Evolutionary conservation across 345 rosid species (phyloP), one percentile per base, ranked within the genome.

Genomic region (Lepidium didymum): DNA sequence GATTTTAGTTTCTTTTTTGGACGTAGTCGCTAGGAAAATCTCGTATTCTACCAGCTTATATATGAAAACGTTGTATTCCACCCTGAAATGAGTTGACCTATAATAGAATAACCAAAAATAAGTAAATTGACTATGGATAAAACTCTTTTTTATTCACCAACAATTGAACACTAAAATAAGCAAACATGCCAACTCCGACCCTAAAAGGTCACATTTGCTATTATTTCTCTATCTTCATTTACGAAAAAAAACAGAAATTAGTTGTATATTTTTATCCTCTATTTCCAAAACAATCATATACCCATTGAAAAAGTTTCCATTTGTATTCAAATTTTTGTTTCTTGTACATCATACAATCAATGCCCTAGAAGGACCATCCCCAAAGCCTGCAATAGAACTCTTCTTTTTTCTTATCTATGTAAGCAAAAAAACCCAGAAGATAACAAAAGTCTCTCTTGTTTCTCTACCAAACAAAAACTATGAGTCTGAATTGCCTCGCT

Each of bases 401-500:
- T 23, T 4, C 23, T 29, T 4, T 16, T 40, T 36, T 67, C 55
- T 45, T 35, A 67, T 31, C 8, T 8, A 8, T 19, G 9, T 18
- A 65, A 53, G 4, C 21, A 27, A 52, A 40, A 66, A 29, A 66
- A 41, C 15, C 38, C 8, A 38, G n/a, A 16, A 16, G 41, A 29
- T 16, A 54, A 18, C 45, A 33, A 40, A 62, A 62, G 12, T 15
- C 12, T 35, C 33, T 45, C n/a, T 35, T 0, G 0, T 38, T n/a
- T 19, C 36, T 5, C n/a, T 18, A 12, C 23, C 10, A 40, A 37
- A 56, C 16, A 64, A 23, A 75, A 35, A 62, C 35, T 3, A 88
- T 91, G 93, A 86, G 79, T 60, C 78, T 91, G 14, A 83, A 82
- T 74, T 88, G 97, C 79, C 83, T 89, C 2, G 74, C 81, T 12